Percentiles rank a stretch among this genome's conserved stretches.
phyloP scores from a whole-genome alignment of 805 yeast genomes.

The Teunomyces lycoperdinae region DNA sequence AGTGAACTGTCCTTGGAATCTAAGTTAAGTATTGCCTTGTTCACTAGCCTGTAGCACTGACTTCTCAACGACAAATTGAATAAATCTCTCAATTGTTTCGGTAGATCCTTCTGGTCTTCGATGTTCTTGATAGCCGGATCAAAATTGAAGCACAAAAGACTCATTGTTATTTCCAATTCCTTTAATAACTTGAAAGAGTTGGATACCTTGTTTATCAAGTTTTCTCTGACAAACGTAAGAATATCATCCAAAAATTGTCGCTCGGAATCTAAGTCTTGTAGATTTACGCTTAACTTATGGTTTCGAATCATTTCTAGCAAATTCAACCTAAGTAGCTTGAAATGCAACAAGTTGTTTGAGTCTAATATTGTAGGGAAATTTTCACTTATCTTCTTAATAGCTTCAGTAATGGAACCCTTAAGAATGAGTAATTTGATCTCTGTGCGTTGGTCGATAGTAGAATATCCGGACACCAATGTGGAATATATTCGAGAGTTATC shows the following conservation, averaged over 20 bases:
- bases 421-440: conserved; percentile 52
- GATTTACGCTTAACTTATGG: conserved; percentile 27
- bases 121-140: conserved; percentile 28
- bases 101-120: conserved; percentile 44
- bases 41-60: conserved; percentile 68
- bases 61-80: conserved; percentile 59
- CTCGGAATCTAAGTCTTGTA: conserved; percentile 24
- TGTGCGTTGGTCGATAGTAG: conserved; percentile 51
- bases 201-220: conserved; percentile 60
- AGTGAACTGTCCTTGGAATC: conserved; percentile 11
- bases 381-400: conserved; percentile 55
- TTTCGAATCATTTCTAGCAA: conserved; percentile 75
- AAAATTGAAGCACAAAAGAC: conserved; percentile 58
- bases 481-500: conserved; percentile 8
- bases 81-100: conserved; percentile 51
- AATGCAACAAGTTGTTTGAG: conserved; percentile 61
- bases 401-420: conserved; percentile 58
- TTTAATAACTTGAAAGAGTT: conserved; percentile 57
- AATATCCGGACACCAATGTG: conserved; percentile 36
- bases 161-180: conserved; percentile 82
- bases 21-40: conserved; percentile 55
- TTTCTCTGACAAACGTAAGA: conserved; percentile 57
- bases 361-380: conserved; percentile 66
- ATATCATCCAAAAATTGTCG: conserved; percentile 51
- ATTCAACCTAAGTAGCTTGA: conserved; percentile 67